Percentiles rank a stretch among this genome's conserved stretches.
Conservation (phyloP, 805 yeast genomes). For the Monosporozyma solicola region DNA sequence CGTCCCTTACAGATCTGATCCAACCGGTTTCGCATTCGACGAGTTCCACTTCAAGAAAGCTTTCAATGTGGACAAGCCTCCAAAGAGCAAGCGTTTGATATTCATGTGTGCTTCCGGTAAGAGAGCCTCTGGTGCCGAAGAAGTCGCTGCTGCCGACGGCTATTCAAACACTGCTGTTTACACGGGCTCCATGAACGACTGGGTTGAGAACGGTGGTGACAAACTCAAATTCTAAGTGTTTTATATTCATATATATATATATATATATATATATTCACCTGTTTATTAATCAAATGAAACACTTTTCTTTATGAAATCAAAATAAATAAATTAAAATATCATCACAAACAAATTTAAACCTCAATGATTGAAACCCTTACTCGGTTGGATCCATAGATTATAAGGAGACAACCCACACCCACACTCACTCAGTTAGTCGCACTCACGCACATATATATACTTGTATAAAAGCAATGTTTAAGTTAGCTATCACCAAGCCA, state of each 20-base stretch:
- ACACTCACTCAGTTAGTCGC: neutral
- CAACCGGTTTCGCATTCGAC: conserved; percentile 70
- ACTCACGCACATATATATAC: neutral
- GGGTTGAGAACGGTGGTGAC: conserved; percentile 39
- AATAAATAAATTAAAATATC: neutral
- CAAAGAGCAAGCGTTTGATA: conserved; percentile 50
- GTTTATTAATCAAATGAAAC: neutral
- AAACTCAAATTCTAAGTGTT: conserved; percentile 10
- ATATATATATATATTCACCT: conserved; percentile 1
- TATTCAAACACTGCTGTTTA: conserved; percentile 70
- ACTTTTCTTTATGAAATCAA: neutral
- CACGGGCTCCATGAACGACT: conserved; percentile 74
- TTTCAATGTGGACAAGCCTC: conserved; percentile 72
- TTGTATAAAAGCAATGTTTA: neutral
- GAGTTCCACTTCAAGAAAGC: conserved; percentile 60
- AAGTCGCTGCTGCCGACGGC: conserved; percentile 75
- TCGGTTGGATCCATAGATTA: neutral
- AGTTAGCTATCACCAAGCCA: neutral
- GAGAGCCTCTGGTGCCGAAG: conserved; percentile 73
- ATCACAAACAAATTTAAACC: neutral
- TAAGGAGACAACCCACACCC: too few species aligned
- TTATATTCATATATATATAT: neutral
- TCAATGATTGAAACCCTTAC: neutral
- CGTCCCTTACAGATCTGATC: conserved; percentile 74
- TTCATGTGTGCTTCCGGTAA: conserved; percentile 86